phyloP scores from a whole-genome alignment of 768 basidiomycete species.

The Neoboletus brunneissimus region DNA sequence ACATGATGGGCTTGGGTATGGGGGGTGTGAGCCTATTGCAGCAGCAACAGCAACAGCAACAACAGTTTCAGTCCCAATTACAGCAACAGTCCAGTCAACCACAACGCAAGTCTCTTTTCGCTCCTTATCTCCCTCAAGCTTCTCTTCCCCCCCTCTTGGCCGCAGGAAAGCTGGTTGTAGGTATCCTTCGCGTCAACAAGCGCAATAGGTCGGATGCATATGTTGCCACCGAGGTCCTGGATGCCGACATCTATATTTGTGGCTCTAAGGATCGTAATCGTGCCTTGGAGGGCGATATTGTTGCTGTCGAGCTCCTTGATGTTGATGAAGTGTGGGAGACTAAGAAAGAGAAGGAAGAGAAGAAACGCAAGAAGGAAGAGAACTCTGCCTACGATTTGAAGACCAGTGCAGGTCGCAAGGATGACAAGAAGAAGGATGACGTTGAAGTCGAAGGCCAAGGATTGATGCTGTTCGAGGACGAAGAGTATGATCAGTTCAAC shows the following conservation, averaged over 20 bases:
- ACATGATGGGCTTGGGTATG: conserved; percentile 88
- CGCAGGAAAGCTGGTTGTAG: conserved; percentile 96
- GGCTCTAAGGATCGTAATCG: conserved; percentile 99
- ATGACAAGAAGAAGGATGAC: conserved; percentile 99
- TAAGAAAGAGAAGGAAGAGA: conserved; percentile 99
- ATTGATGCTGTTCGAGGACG: conserved; percentile 93
- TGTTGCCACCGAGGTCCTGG: conserved; percentile 95
- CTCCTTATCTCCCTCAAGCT: conserved; percentile 97
- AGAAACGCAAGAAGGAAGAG: conserved; percentile 99
- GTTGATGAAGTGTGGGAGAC: conserved; percentile 98
- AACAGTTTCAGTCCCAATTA: conserved; percentile 90
- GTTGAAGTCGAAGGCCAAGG: conserved; percentile 99
- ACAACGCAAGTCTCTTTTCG: conserved; percentile 97
- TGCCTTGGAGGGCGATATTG: conserved; percentile 96
- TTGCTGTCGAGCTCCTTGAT: conserved; percentile 95
- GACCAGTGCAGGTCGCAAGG: conserved; percentile 71
- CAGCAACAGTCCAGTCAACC: conserved; percentile 91
- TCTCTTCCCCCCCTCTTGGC: conserved; percentile 94
- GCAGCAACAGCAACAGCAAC: conserved; percentile 73
- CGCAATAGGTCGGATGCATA: conserved; percentile 98
- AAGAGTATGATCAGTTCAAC: conserved; percentile 59
- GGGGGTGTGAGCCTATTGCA: conserved; percentile 83
- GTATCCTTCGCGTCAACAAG: conserved; percentile 96
- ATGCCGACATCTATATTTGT: conserved; percentile 98
- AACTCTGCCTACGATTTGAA: conserved; percentile 92